Conservation (phyloP, 495 filamentous ascomycete genomes). For the Chaetomium tenue region DNA sequence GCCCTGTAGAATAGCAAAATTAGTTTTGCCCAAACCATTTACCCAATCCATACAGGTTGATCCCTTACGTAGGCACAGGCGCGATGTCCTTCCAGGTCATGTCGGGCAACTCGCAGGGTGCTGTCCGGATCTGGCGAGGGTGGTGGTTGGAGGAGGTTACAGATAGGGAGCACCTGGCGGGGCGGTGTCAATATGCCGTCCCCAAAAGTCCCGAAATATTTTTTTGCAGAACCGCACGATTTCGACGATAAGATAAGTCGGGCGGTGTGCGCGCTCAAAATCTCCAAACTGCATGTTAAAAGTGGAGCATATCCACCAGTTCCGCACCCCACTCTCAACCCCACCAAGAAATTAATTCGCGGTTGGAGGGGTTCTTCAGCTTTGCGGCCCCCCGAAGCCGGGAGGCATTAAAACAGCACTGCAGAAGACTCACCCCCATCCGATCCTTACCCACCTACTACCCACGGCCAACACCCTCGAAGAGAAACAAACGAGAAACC, state of each 20-base stretch:
- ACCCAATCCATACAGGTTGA: neutral
- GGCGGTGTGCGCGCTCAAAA: slow-evolving; percentile 21
- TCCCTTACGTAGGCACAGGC: slow-evolving; percentile 78
- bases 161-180: slow-evolving; percentile 27
- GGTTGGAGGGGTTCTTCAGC: slow-evolving; percentile 16
- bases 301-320: neutral
- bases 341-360: slow-evolving; percentile 20
- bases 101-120: slow-evolving; percentile 27
- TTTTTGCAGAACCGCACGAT: slow-evolving; percentile 29
- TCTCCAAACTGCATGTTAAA: neutral
- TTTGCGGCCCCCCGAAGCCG: neutral
- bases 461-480: neutral
- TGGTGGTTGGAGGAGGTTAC: slow-evolving; percentile 13
- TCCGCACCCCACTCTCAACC: neutral
- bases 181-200: slow-evolving; percentile 31
- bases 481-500: neutral
- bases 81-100: slow-evolving; percentile 66
- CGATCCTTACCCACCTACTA: neutral
- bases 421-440: neutral
- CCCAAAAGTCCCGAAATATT: slow-evolving; percentile 32
- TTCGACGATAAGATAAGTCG: slow-evolving; percentile 35
- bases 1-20: slow-evolving; percentile 25
- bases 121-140: slow-evolving; percentile 16
- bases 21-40: slow-evolving; percentile 8
- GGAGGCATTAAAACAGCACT: slow-evolving; percentile 1